phyloP scores from a whole-genome alignment of 305 asterid genomes.

The Coffea humblotiana region DNA sequence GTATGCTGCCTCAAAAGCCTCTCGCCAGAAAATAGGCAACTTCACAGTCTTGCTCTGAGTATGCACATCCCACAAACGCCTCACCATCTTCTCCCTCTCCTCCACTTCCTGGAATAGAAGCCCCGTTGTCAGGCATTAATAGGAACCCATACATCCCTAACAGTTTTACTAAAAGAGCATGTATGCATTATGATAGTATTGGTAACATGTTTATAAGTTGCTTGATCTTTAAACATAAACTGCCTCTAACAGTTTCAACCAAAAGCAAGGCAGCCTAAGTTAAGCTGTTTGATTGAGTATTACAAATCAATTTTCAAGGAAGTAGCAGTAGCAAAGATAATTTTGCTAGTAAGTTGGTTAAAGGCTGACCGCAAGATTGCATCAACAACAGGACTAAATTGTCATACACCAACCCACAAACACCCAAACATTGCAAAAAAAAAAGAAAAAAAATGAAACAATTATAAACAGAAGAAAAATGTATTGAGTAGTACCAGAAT shows the following conservation, averaged over 20 bases:
- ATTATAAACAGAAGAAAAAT: not conserved
- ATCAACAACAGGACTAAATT: not conserved
- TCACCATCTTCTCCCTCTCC: constrained; percentile 80
- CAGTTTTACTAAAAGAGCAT: not conserved
- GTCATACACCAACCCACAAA: not conserved
- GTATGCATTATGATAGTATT: not conserved
- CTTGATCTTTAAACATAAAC: not conserved
- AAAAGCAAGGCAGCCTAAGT: not conserved
- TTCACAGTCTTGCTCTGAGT: constrained; percentile 52
- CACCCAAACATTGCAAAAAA: not conserved
- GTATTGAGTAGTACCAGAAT: constrained; percentile 54
- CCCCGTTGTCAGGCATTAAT: not conserved
- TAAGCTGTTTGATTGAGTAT: not conserved
- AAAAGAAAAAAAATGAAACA: not conserved
- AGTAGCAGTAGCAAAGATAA: not conserved
- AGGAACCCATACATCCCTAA: constrained; percentile 16
- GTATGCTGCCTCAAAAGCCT: constrained; percentile 90
- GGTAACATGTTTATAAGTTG: not conserved
- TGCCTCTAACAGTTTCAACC: not conserved
- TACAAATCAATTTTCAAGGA: not conserved
- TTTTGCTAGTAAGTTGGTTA: not conserved
- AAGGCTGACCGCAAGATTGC: not conserved
- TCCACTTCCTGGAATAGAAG: constrained; percentile 60
- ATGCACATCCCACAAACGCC: constrained; percentile 88
- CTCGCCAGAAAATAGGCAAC: constrained; percentile 82